Evolutionary conservation across 306 rosid species (phyloP).

Genomic region (Cucurbita ficifolia): DNA sequence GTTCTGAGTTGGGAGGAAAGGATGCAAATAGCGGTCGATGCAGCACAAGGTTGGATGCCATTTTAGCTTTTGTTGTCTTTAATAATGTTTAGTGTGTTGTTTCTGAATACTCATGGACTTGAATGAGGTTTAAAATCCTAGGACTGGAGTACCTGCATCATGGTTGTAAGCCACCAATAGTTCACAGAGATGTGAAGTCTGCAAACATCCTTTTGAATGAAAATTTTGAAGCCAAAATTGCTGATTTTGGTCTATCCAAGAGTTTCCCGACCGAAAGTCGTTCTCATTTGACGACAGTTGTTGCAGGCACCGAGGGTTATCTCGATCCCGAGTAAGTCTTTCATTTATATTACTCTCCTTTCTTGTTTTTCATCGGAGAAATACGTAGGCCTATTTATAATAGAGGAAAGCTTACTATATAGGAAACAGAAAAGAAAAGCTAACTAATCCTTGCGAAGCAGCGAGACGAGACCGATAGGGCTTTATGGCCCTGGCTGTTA

Average conservation of each 20-base stretch:
- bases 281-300: constrained; percentile 7
- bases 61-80: background rate
- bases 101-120: background rate
- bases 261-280: constrained; percentile 7
- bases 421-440: no score
- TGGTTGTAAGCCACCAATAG: constrained; percentile 18
- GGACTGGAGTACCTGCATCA: constrained; percentile 21
- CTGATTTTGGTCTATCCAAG: constrained; percentile 20
- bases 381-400: no score
- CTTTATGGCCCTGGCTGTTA: no score
- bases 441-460: no score
- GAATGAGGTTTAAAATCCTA: background rate
- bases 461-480: no score
- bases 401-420: background rate
- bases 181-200: constrained; percentile 21
- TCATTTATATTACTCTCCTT: background rate
- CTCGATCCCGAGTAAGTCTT: constrained; percentile 17
- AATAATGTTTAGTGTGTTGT: background rate
- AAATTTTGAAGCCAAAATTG: constrained; percentile 1
- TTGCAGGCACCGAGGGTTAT: constrained; percentile 16
- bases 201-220: constrained; percentile 12
- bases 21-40: constrained; percentile 9
- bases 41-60: constrained; percentile 10
- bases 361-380: no score
- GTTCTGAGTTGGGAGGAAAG: constrained; percentile 16